Evolutionary conservation across 176 grass and related monocot species (phyloP).

Genomic region (Bothriochloa decipiens): DNA sequence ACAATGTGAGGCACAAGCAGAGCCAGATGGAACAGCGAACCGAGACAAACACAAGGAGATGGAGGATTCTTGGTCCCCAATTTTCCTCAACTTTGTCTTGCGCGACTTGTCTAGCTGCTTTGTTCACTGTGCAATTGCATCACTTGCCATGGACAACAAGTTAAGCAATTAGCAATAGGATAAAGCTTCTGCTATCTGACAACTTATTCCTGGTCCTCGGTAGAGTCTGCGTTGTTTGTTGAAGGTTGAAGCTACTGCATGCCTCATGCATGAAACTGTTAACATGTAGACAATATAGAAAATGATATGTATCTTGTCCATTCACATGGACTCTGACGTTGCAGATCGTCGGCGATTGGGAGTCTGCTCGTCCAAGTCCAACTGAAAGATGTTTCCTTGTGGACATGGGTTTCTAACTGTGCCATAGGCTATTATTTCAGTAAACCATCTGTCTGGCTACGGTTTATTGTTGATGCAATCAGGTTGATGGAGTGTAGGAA

Average conservation of each 20-base stretch:
- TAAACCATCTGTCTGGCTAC: constrained; percentile 34
- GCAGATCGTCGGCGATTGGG: constrained; percentile 40
- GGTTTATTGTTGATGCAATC: not conserved
- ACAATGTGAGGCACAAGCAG: constrained; percentile 2
- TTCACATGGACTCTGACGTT: constrained; percentile 50
- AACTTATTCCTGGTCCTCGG: constrained; percentile 25
- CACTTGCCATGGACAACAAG: constrained; percentile 69
- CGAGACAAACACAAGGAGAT: constrained; percentile 41
- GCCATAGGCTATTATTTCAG: constrained; percentile 41
- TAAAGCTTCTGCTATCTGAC: constrained; percentile 28
- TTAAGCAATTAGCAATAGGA: constrained; percentile 59
- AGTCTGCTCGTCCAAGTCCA: constrained; percentile 44
- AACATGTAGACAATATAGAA: constrained; percentile 18
- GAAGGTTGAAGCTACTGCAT: constrained; percentile 34
- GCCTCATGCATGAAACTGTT: constrained; percentile 25
- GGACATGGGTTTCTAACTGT: constrained; percentile 59
- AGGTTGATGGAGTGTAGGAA: constrained; percentile 17
- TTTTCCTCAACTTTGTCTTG: constrained; percentile 43
- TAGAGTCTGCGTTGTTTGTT: constrained; percentile 24
- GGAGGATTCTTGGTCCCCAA: constrained; percentile 42
- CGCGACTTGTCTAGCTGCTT: constrained; percentile 42
- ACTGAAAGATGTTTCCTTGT: constrained; percentile 60
- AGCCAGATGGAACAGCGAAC: constrained; percentile 32
- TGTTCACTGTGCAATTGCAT: constrained; percentile 52
- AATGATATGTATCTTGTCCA: constrained; percentile 29